phyloP scores from a whole-genome alignment of 2,329 filamentous ascomycete genomes.

The Trichoderma guizhouense region DNA sequence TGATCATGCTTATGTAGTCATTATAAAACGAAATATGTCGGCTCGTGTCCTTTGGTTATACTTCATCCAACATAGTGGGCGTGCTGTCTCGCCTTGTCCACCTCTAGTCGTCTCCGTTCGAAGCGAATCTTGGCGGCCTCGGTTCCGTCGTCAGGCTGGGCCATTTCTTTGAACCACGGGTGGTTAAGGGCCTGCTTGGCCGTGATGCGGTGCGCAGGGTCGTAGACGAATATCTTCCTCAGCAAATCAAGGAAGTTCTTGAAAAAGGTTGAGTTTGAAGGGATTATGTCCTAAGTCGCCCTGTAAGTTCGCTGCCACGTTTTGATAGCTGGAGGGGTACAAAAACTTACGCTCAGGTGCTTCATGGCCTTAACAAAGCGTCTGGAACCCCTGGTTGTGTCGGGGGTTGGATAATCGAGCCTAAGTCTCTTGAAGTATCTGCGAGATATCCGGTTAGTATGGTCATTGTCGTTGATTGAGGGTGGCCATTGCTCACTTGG shows the following conservation, averaged over 20 bases:
- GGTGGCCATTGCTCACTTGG: constrained; percentile 50
- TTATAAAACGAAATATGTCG: constrained; percentile 23
- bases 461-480: neutral
- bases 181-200: constrained; percentile 64
- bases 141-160: constrained; percentile 63
- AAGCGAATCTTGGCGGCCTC: constrained; percentile 63
- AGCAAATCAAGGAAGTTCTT: constrained; percentile 62
- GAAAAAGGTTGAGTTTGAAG: constrained; percentile 56
- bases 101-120: constrained; percentile 47
- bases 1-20: constrained; percentile 34
- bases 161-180: constrained; percentile 64
- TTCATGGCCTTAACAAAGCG: constrained; percentile 73
- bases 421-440: constrained; percentile 66
- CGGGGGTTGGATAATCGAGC: constrained; percentile 61
- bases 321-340: neutral
- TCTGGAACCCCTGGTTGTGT: constrained; percentile 62
- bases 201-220: constrained; percentile 62
- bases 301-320: neutral
- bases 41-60: constrained; percentile 17
- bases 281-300: constrained; percentile 58
- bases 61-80: constrained; percentile 28
- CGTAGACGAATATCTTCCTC: constrained; percentile 66
- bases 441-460: neutral
- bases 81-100: constrained; percentile 29
- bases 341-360: constrained; percentile 52